A percentile compares a stretch with the other conserved stretches of the same genome.
phyloP scores from a whole-genome alignment of 2,329 filamentous ascomycete species.

The Cadophora luteo-olivacea region DNA sequence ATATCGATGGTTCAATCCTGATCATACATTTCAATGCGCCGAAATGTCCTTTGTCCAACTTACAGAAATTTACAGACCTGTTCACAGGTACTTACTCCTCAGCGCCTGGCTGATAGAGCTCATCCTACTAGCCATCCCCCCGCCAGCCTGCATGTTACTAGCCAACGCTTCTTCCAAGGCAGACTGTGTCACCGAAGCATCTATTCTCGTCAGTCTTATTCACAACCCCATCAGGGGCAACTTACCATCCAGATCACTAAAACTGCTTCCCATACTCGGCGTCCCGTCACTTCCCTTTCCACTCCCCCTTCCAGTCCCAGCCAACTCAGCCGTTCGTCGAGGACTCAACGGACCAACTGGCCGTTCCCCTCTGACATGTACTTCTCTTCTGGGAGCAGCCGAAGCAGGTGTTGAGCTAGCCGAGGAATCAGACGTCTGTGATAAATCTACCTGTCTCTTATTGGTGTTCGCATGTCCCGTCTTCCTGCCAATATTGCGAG shows the following conservation, averaged over 20 bases:
- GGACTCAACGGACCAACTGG: conserved; percentile 59
- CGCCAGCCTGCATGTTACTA: conserved; percentile 72
- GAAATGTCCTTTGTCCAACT: not conserved
- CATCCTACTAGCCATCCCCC: conserved; percentile 65
- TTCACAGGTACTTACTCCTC: conserved; percentile 61
- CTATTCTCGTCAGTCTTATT: conserved; percentile 44
- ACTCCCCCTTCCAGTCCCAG: conserved; percentile 56
- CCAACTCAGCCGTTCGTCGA: conserved; percentile 63
- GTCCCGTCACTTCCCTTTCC: conserved; percentile 73
- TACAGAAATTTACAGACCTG: not conserved
- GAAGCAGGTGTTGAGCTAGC: conserved; percentile 52
- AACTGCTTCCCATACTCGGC: conserved; percentile 84
- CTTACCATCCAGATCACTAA: conserved; percentile 81
- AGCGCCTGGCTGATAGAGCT: conserved; percentile 72
- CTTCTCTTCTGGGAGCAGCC: conserved; percentile 24
- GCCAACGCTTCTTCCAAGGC: conserved; percentile 80
- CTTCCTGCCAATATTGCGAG: conserved; percentile 30
- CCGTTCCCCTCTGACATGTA: conserved; percentile 28
- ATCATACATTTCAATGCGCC: not conserved
- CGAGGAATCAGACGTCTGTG: conserved; percentile 66
- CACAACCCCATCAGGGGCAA: not conserved
- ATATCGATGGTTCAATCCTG: not conserved
- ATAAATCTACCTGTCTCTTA: conserved; percentile 36
- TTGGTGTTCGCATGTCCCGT: conserved; percentile 22
- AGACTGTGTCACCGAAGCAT: conserved; percentile 81